Base-by-base conservation (phyloP, 176 grass and related monocot species). In the Poa annua region DNA sequence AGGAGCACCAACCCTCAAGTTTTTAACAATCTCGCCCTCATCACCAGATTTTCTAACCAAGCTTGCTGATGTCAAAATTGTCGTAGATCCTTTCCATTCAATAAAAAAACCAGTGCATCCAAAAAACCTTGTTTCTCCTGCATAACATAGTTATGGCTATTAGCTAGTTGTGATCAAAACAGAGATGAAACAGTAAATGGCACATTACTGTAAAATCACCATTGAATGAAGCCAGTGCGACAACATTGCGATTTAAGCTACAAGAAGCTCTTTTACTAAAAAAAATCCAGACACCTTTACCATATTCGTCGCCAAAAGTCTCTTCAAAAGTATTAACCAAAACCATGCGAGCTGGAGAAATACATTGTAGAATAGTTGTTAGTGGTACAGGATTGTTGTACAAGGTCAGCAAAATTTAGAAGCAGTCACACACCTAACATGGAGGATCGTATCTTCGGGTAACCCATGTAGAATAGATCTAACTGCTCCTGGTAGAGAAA, bases 1-100 rank as follows among this genome's bases (percentile, higher is more conserved):
- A n/a, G n/a, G n/a, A n/a, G n/a, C n/a, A n/a, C n/a, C n/a, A n/a
- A n/a, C n/a, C 12, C 12, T 13, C 45, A 48, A 48, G 12, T 45
- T 45, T 45, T 45, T 12, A 47, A 25, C 11, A 9, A 71, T 71
- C 68, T 71, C 25, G 41, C 8, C 26, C 15, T 26, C 41, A 71
- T 71, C 68, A 71, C 4, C 10, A 15, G 41, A 13, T 48, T 71
- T 15, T 71, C 68, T 74, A 74, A 74, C 71, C 71, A 74, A 74
- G 25, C 71, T 74, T 1, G 71, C 47, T 1, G 47, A 74, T 52
- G 47, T 74, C 13, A 74, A 48, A 52, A 74, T 34, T 52, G 4
- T 17, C 3, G 24, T 16, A 8, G 41, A 48, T 48, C 45, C 45
- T 3, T 48, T 48, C 45, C 45, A 48, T 48, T 48, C 45, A 48